Evolutionary conservation across 179 eudicot species (phyloP).

Genomic region (Dionaea muscipula): DNA sequence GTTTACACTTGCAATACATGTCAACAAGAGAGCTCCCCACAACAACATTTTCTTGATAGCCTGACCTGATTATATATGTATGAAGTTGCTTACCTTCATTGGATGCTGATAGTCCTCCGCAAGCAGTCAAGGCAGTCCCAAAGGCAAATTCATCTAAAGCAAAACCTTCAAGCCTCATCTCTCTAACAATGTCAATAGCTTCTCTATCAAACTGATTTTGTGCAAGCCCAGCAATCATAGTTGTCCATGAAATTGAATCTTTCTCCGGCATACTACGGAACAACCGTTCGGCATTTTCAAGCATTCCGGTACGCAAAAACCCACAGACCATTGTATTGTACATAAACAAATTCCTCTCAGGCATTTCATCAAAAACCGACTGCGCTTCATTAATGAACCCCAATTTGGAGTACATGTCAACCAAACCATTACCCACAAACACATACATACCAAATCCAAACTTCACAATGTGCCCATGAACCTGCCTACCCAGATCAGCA

Average conservation of each 20-base stretch:
- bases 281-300: constrained; percentile 42
- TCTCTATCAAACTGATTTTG: constrained; percentile 52
- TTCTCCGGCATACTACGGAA: constrained; percentile 49
- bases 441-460: constrained; percentile 59
- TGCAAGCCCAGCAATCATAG: constrained; percentile 63
- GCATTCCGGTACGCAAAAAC: constrained; percentile 53
- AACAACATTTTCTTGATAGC: constrained; percentile 41
- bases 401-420: constrained; percentile 74
- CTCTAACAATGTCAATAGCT: constrained; percentile 46
- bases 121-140: constrained; percentile 79
- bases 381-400: constrained; percentile 40
- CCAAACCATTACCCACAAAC: constrained; percentile 74
- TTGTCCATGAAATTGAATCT: constrained; percentile 87
- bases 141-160: constrained; percentile 42
- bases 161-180: constrained; percentile 49
- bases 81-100: constrained; percentile 79
- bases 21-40: constrained; percentile 94
- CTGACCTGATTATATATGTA: constrained; percentile 43
- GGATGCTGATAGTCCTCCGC: constrained; percentile 52
- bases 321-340: constrained; percentile 79
- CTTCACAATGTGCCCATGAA: constrained; percentile 77
- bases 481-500: constrained; percentile 50
- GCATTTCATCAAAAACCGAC: constrained; percentile 51
- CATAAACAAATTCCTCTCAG: constrained; percentile 71
- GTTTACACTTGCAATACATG: constrained; percentile 76